Conservation (phyloP, 179 eudicot species). For the Carnegiea gigantea region DNA sequence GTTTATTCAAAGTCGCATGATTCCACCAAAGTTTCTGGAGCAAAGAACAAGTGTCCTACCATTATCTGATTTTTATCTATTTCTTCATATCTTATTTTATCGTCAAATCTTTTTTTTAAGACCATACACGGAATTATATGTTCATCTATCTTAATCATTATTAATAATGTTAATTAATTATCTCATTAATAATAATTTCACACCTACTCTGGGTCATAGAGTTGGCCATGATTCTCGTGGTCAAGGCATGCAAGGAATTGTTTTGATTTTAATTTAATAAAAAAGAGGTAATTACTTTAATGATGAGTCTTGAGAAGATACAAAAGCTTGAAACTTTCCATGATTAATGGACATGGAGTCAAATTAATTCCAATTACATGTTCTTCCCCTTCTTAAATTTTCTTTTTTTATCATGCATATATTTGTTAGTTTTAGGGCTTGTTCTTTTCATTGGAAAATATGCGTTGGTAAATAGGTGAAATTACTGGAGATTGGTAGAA, state of each 20-base stretch:
- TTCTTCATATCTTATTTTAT: background rate
- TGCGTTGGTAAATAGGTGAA: no score
- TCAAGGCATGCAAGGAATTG: background rate
- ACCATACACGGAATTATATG: background rate
- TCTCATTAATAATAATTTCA: background rate
- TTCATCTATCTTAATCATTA: background rate
- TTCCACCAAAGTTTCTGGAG: constrained; percentile 11
- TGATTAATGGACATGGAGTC: constrained; percentile 6
- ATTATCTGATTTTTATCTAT: background rate
- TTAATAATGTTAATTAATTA: background rate
- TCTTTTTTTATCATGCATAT: no score
- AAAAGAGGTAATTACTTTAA: background rate
- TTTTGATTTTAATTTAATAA: background rate
- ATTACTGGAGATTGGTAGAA: no score
- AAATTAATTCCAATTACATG: constrained; percentile 11
- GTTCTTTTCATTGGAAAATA: no score
- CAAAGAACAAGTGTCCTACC: background rate
- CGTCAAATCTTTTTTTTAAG: background rate
- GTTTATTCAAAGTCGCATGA: background rate
- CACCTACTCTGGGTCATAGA: background rate
- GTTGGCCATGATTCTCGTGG: background rate
- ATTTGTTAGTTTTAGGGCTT: no score
- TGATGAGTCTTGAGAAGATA: background rate
- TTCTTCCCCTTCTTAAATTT: no score
- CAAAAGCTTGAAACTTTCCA: background rate